These are phyloP conservation scores for Monilinia vaccinii-corymbosi DNA, from an alignment of 2,329 filamentous ascomycete species.

Conservation along the genomic window DNA sequence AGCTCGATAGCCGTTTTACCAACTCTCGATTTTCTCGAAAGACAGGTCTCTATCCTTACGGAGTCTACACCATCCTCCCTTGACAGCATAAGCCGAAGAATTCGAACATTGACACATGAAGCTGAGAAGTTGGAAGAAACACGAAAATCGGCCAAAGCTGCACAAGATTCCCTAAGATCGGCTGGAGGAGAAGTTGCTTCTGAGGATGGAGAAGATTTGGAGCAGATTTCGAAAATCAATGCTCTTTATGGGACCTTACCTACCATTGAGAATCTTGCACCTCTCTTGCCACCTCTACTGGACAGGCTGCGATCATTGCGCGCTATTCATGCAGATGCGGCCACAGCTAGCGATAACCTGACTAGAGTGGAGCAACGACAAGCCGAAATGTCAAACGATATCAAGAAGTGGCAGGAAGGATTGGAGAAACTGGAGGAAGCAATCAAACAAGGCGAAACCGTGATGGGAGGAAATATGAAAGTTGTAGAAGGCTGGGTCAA, in stretches of 20 bases:
- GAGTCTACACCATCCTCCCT: slow-evolving; percentile 64
- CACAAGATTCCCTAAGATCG: slow-evolving; percentile 48
- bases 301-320: slow-evolving; percentile 78
- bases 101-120: slow-evolving; percentile 62
- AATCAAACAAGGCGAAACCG: slow-evolving; percentile 58
- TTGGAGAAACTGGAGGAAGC: slow-evolving; percentile 69
- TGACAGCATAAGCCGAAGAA: slow-evolving; percentile 60
- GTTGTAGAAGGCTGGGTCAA: slow-evolving; percentile 86
- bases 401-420: slow-evolving; percentile 78
- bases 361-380: slow-evolving; percentile 72
- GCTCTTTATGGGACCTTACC: slow-evolving; percentile 82
- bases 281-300: slow-evolving; percentile 74
- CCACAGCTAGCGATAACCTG: slow-evolving; percentile 68
- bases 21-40: slow-evolving; percentile 70
- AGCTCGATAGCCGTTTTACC: slow-evolving; percentile 66
- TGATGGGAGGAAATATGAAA: slow-evolving; percentile 71
- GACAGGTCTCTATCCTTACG: slow-evolving; percentile 67
- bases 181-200: slow-evolving; percentile 30
- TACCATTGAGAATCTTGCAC: slow-evolving; percentile 78
- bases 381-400: slow-evolving; percentile 71
- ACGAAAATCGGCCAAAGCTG: slow-evolving; percentile 50
- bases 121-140: slow-evolving; percentile 62
- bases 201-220: slow-evolving; percentile 46
- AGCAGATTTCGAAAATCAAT: slow-evolving; percentile 80
- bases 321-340: slow-evolving; percentile 79